phyloP scores from a whole-genome alignment of 2,329 filamentous ascomycete species.

The Didymellaceae sp. region DNA sequence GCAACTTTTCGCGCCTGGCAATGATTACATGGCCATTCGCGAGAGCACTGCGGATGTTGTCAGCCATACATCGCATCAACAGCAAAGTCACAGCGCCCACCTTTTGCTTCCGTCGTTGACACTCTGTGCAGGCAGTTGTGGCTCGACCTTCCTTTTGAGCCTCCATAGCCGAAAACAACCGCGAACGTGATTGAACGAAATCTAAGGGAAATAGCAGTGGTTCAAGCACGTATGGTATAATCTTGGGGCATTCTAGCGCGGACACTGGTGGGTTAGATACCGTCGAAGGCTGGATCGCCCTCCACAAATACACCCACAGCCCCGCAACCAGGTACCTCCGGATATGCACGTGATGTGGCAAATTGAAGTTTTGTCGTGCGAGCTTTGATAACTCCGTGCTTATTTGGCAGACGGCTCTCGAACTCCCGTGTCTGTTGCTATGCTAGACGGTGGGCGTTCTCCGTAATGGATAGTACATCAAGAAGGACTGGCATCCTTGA shows the following conservation, averaged over 20 bases:
- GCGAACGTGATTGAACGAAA: background rate
- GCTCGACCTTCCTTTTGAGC: constrained; percentile 33
- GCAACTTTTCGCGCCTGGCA: constrained; percentile 57
- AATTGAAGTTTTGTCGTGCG: background rate
- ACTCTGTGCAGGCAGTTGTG: constrained; percentile 54
- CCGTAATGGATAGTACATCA: no score
- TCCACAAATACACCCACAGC: background rate
- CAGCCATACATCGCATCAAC: constrained; percentile 18
- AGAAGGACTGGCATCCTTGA: no score
- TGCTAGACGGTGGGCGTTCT: no score
- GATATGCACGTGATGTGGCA: constrained; percentile 7
- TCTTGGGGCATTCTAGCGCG: constrained; percentile 1
- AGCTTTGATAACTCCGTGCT: background rate
- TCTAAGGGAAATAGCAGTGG: no score
- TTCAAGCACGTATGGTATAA: background rate
- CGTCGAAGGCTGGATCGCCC: background rate
- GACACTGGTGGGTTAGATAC: background rate
- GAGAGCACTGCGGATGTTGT: constrained; percentile 52
- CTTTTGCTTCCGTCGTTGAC: constrained; percentile 60
- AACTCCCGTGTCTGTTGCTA: no score
- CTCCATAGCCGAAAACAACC: constrained; percentile 24
- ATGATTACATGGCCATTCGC: constrained; percentile 60
- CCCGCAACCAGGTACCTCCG: background rate
- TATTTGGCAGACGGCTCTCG: no score
- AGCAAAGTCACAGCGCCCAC: constrained; percentile 26